phyloP scores from a whole-genome alignment of 257 asterid species.

The Solanum arcanum region DNA sequence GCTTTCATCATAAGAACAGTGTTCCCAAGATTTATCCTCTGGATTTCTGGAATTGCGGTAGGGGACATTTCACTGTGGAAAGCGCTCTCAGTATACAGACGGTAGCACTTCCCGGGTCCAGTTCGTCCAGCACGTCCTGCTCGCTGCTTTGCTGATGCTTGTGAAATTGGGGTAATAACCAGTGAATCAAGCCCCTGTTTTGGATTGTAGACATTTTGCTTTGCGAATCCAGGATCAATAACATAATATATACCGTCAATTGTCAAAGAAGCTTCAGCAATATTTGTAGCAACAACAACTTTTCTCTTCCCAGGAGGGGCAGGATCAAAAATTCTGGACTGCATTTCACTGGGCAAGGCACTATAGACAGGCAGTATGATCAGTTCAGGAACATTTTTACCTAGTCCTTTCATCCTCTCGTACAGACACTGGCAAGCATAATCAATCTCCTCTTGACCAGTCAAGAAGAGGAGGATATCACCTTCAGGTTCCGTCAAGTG shows the following conservation, averaged over 20 bases:
- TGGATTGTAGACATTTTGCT: constrained; percentile 94
- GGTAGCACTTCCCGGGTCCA: constrained; percentile 95
- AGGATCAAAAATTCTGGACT: constrained; percentile 85
- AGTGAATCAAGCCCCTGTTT: constrained; percentile 86
- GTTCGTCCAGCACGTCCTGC: constrained; percentile 95
- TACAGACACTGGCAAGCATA: constrained; percentile 89
- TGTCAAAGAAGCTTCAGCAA: constrained; percentile 93
- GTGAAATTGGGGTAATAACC: constrained; percentile 93
- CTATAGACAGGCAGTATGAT: constrained; percentile 86
- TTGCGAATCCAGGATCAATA: constrained; percentile 92
- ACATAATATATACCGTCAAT: constrained; percentile 92
- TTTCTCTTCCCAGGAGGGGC: constrained; percentile 98
- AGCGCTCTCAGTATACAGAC: constrained; percentile 89
- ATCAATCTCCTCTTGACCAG: constrained; percentile 98
- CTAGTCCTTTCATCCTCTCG: constrained; percentile 90
- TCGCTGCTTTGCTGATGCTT: constrained; percentile 95
- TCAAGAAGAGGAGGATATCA: constrained; percentile 83
- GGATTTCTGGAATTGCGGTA: constrained; percentile 82
- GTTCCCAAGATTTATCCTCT: constrained; percentile 85
- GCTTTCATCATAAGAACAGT: constrained; percentile 86
- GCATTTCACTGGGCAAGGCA: constrained; percentile 98
- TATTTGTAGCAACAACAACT: constrained; percentile 91
- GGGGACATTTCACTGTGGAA: constrained; percentile 97
- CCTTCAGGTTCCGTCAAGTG: constrained; percentile 97
- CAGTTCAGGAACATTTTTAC: constrained; percentile 77